Percentiles rank a stretch among this genome's conserved stretches.
These are phyloP conservation scores for Akanthomyces lecanii DNA, from an alignment of 2,329 filamentous ascomycete genomes.

Conservation along the genomic window DNA sequence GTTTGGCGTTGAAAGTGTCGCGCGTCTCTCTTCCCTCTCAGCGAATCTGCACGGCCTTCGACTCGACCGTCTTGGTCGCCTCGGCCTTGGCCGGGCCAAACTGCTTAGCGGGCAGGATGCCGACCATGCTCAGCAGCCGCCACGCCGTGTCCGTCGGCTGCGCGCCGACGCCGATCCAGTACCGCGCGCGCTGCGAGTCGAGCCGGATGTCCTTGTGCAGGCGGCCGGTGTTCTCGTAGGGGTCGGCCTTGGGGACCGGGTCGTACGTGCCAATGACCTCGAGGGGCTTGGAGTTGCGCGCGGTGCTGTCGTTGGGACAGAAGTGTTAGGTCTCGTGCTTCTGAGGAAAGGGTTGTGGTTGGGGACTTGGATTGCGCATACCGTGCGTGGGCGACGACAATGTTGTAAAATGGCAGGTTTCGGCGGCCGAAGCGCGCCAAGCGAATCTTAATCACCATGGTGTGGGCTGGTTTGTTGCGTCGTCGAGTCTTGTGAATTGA, in stretches of 20 bases:
- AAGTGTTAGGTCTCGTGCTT: neutral
- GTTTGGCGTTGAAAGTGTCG: too few species aligned
- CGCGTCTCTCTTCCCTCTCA: constrained; percentile 17
- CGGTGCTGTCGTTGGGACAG: constrained; percentile 54
- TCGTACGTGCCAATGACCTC: constrained; percentile 86
- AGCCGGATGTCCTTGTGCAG: constrained; percentile 90
- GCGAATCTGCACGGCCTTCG: constrained; percentile 28
- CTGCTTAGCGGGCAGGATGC: constrained; percentile 36
- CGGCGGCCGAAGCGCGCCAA: constrained; percentile 88
- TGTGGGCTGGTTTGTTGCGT: constrained; percentile 28
- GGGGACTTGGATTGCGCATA: constrained; percentile 37
- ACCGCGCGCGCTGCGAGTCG: constrained; percentile 74
- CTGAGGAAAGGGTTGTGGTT: too few species aligned
- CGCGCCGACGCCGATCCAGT: constrained; percentile 96
- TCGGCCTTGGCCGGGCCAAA: constrained; percentile 29
- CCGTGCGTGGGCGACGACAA: constrained; percentile 90
- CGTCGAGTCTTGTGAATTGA: neutral
- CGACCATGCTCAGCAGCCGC: constrained; percentile 78
- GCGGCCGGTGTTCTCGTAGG: constrained; percentile 58
- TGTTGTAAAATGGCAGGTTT: constrained; percentile 94
- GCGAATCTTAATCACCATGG: constrained; percentile 90
- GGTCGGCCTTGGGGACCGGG: constrained; percentile 59
- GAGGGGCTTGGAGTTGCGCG: constrained; percentile 80
- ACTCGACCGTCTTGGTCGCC: constrained; percentile 20
- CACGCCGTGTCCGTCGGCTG: constrained; percentile 89